Base-by-base conservation (phyloP, 2,329 filamentous ascomycete species). In the Coleophoma cylindrospora region DNA sequence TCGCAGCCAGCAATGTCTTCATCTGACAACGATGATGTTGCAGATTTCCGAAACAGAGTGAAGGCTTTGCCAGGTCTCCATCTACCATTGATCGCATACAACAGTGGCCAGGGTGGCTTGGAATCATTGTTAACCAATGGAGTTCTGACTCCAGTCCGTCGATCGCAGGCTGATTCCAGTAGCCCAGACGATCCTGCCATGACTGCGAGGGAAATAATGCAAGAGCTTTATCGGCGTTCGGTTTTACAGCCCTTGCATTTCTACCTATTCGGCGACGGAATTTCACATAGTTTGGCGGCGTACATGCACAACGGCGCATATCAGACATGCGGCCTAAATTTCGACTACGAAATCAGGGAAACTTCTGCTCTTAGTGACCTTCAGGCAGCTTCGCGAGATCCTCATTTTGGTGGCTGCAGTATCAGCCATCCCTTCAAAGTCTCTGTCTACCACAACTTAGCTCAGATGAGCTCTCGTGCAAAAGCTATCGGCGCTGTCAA, bases 301-400 rank as follows among this genome's bases (percentile, higher is more conserved):
- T 81, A 83, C 6, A 89, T 90, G 85, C 86, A 90, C 64, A 87
- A 83, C 50, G 74, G 82, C 8, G 86, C 84, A 0, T 80, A 86
- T 50, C 70, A 74, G 45, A 76, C 74, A 33, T 80, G 80, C 55
- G 86, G 86, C 0, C 79, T 90, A 60, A 81, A 82, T 0, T 85
- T 89, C 56, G 64, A 72, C 3, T 89, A 87, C 61, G 66, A 71
- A 7, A 78, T 80, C 2, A 74, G 79, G 52, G 84, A 86, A 37
- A 81, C 81, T 8, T 68, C 74, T 12, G 78, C 78, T 0, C 64
- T 89, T n/a, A 75, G 78, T 27, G 79, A 79, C 10, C 68, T 90
- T n/a, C 75, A 76, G 55, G 74, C 80, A n/a, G 70, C 87, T 3
- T 77, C 86, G 15, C 74, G 76, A 45, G 81, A 87, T 57, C 76